Evolutionary conservation across 1,284 basidiomycete genomes (phyloP).

Genomic region (Uromyces viciae-fabae): DNA sequence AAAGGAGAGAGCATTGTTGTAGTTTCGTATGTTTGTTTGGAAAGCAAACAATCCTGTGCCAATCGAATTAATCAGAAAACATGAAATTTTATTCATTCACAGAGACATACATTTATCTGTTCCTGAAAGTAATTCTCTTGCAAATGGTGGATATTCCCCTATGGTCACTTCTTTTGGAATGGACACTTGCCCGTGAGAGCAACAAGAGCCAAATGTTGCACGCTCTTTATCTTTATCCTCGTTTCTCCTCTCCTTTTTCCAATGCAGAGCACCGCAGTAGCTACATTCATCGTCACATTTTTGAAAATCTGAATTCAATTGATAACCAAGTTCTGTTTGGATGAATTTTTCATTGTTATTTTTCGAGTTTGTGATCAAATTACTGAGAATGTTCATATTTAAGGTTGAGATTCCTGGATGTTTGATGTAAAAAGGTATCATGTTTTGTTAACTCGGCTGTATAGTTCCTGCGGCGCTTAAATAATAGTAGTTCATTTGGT

Average conservation of each 20-base stretch:
- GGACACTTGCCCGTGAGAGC: neutral
- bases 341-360: too few species aligned
- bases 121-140: neutral
- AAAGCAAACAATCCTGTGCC: neutral
- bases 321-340: too few species aligned
- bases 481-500: too few species aligned
- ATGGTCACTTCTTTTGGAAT: too few species aligned
- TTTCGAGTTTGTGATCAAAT: too few species aligned
- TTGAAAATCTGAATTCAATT: too few species aligned
- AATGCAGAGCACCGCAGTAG: neutral
- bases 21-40: neutral
- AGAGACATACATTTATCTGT: neutral
- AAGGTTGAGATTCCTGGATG: too few species aligned
- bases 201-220: neutral
- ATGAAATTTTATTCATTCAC: neutral
- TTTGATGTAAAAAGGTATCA: too few species aligned
- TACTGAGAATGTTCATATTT: too few species aligned
- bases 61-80: neutral
- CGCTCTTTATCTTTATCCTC: neutral
- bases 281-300: neutral
- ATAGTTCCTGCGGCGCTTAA: too few species aligned
- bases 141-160: neutral
- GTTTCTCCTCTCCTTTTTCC: neutral
- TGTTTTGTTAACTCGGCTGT: too few species aligned
- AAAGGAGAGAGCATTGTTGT: slow-evolving; percentile 5